These are phyloP conservation scores for Pestalotiopsis sp. DNA, from an alignment of 2,329 filamentous ascomycete genomes.

Conservation along the genomic window DNA sequence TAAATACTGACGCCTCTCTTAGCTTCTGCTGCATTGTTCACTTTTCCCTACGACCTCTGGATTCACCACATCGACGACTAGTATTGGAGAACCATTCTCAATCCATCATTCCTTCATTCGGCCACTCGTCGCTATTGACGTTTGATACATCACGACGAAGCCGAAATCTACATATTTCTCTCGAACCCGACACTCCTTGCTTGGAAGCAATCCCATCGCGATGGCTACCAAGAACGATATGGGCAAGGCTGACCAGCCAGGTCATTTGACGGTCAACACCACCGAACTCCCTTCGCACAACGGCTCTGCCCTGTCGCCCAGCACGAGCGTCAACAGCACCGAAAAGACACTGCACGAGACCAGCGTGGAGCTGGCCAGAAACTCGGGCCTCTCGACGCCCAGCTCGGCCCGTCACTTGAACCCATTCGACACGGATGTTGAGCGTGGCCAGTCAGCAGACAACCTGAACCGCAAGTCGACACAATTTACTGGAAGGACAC, in stretches of 20 bases:
- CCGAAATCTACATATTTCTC: neutral
- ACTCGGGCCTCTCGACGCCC: slow-evolving; percentile 47
- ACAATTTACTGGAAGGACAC: slow-evolving; percentile 32
- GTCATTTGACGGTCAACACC: slow-evolving; percentile 13
- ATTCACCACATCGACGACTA: slow-evolving; percentile 1
- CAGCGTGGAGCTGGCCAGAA: slow-evolving; percentile 30
- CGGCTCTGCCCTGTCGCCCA: slow-evolving; percentile 15
- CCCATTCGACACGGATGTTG: slow-evolving; percentile 61
- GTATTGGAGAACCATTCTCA: neutral
- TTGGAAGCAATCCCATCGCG: neutral
- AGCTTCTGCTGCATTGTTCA: neutral
- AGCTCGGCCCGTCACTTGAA: slow-evolving; percentile 44
- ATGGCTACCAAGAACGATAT: slow-evolving; percentile 12
- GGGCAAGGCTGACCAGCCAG: slow-evolving; percentile 9
- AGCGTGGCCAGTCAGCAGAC: slow-evolving; percentile 48
- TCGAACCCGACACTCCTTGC: neutral
- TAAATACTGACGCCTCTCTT: neutral
- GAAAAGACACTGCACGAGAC: slow-evolving; percentile 25
- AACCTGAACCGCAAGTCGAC: slow-evolving; percentile 33
- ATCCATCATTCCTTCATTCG: neutral
- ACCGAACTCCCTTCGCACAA: slow-evolving; percentile 22
- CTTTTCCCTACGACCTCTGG: neutral
- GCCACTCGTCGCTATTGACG: neutral
- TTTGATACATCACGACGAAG: slow-evolving; percentile 1
- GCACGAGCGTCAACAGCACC: slow-evolving; percentile 9